Base-by-base conservation (phyloP, 1,139 yeast genomes). In the Yamadazyma diospyri region DNA sequence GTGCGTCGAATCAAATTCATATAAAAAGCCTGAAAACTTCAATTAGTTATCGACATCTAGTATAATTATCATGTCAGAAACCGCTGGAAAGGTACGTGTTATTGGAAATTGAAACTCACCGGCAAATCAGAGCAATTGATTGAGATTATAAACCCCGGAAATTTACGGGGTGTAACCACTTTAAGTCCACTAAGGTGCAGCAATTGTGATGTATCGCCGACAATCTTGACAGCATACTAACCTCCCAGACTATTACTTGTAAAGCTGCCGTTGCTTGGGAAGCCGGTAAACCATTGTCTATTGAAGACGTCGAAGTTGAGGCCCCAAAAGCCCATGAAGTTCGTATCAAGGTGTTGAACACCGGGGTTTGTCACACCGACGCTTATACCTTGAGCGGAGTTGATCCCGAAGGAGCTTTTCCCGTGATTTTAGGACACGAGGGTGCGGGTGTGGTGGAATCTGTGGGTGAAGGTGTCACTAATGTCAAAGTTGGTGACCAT, bases 281-380 rank as follows among this genome's bases (percentile, higher is more conserved):
- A 59, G 94, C 97, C 21, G 81, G 76, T 28, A 78, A 87, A 61
- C 96, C 95, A 39, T 72, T 92, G 50, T 53, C 78, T 30, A 74
- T 92, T 41, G 98, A 94, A 64, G 87, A 84, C 38, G 72, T 92
- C 46, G 89, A 83, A 55, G 98, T 94, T 28, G 81, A 76, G 19
- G 87, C 98, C 22, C 99, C 98, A 47, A 82, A 77, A 58, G 96
- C 97, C 30, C 96, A 92, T 57, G 99, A 92, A 66, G 97, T 92
- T 34, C 83, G 98, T 61, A 85, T 92, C 61, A 84, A 87, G 65
- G 66, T 92, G 40, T 70, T 72, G 34, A 75, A 84, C 67, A 85
- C 97, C 25, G 98, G 97, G 57, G 95, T 92, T 29, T 92, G 99
- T 61, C 98, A 92, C 69, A 92, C 99, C 29, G 99, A 92, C 57